Evolutionary conservation across 1,284 basidiomycete species (phyloP), one percentile per base, ranked within the genome.

Genomic region (Cutaneotrichosporon sp.): DNA sequence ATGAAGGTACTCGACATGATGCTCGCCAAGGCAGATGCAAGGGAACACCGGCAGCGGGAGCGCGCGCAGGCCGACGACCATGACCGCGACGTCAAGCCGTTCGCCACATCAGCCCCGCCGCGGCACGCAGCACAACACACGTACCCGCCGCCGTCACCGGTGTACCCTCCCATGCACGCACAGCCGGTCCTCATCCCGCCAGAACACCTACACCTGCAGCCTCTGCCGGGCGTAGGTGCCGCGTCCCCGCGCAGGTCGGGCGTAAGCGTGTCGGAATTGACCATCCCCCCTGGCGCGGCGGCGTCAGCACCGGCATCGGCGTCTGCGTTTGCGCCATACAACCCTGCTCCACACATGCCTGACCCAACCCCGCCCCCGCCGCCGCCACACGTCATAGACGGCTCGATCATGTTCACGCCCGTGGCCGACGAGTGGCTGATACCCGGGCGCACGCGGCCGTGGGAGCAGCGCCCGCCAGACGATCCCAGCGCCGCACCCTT

Each of bases 1-100:
- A 36, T 60, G 21, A 26, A 35, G n/a, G 59, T 60, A 14, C 51
- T 60, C 35, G 59, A 60, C 46, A 52, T 57, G 55, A 57, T 60
- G 55, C 52, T 60, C 30, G 38, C 44, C 21, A 50, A 53, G 41
- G 52, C 55, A 1, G 43, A 56, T 46, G 55, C 43, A 37, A 42
- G 57, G 17, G 54, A 59, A 14, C 47, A 39, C 1, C 40, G 47
- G 30, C 44, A 21, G 10, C 39, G 53, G 42, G 38, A 30, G 26
- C 26, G 26, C 10, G 26, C 43, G 26, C 23, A n/a, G 50, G 13
- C 35, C 23, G 9, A 36, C 36, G 21, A 34, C 44, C 4, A 22
- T 26, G 21, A 34, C 44, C 4, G n/a, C 34, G 26, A 33, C 35
- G 15, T 18, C 15, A 40, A 40, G 17, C 17, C 38, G 4, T 12